Percentiles rank a stretch among this genome's conserved stretches.
Conservation (phyloP, 352 stramenopile species). For the Phytophthora kernoviae region DNA sequence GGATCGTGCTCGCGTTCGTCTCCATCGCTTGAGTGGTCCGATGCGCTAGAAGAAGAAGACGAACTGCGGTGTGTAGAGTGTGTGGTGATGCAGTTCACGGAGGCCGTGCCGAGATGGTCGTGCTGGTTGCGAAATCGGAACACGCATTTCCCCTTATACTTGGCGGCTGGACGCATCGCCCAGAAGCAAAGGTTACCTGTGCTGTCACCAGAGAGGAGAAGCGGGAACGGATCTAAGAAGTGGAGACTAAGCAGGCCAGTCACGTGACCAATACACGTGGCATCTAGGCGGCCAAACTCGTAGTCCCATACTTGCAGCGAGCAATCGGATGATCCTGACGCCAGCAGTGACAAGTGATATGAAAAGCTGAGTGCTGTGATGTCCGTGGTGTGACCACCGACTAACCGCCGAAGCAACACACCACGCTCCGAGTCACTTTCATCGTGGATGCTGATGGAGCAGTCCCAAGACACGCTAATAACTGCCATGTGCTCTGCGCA, state of each 20-base stretch:
- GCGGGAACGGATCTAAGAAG: constrained; percentile 77
- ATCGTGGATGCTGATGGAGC: constrained; percentile 83
- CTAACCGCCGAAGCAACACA: constrained; percentile 74
- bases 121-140: constrained; percentile 76
- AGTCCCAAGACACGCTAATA: constrained; percentile 84
- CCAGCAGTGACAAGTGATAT: constrained; percentile 75
- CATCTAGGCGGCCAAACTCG: constrained; percentile 83
- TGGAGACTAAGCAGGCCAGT: constrained; percentile 65
- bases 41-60: background rate
- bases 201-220: constrained; percentile 74
- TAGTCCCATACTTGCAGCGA: constrained; percentile 87
- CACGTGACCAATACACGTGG: constrained; percentile 76
- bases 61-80: constrained; percentile 28
- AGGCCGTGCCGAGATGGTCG: constrained; percentile 38
- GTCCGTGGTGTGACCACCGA: constrained; percentile 73
- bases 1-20: constrained; percentile 25
- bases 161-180: constrained; percentile 62
- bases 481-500: constrained; percentile 87
- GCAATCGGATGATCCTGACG: constrained; percentile 70
- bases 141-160: constrained; percentile 73
- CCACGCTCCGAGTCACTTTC: constrained; percentile 83
- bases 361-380: constrained; percentile 84
- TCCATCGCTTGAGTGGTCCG: constrained; percentile 1
- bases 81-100: constrained; percentile 52
- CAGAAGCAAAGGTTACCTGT: constrained; percentile 79